Conservation (phyloP, 2,329 filamentous ascomycete genomes). For the Drechslerella stenobrocha region DNA sequence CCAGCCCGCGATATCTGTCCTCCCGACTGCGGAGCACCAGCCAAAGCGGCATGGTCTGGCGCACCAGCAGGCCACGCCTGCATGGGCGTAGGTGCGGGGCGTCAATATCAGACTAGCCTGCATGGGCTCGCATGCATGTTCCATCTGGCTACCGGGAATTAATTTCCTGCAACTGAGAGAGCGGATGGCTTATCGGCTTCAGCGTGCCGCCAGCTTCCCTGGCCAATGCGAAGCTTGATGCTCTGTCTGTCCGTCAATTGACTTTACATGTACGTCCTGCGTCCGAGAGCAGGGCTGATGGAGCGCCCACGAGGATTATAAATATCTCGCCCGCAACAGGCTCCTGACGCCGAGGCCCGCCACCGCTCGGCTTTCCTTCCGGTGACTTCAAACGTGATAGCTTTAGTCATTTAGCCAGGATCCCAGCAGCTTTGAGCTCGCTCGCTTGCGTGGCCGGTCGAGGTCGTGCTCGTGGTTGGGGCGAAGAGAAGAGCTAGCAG, state of each 20-base stretch:
- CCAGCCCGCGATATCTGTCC: slow-evolving; percentile 3
- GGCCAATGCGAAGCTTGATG: background rate
- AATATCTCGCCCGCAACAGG: slow-evolving; percentile 1
- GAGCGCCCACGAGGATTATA: slow-evolving; percentile 9
- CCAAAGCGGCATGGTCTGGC: slow-evolving; percentile 42
- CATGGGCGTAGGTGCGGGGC: slow-evolving; percentile 26
- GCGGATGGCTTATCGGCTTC: slow-evolving; percentile 13
- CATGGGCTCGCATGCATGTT: slow-evolving; percentile 27
- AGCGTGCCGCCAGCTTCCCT: background rate
- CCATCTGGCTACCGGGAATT: slow-evolving; percentile 13
- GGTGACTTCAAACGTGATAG: background rate
- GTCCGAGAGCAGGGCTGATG: background rate
- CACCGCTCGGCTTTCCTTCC: background rate
- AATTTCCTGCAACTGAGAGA: slow-evolving; percentile 18
- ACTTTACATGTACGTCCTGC: background rate
- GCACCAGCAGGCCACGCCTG: slow-evolving; percentile 28
- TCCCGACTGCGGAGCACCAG: slow-evolving; percentile 42
- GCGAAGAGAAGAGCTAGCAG: background rate
- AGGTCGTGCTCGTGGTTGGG: background rate
- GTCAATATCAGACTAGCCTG: background rate
- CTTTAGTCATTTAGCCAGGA: slow-evolving; percentile 32
- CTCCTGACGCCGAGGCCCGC: too few species aligned
- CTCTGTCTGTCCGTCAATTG: background rate
- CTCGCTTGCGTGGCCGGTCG: slow-evolving; percentile 19
- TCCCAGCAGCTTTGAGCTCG: slow-evolving; percentile 14